A percentile compares a stretch with the other conserved stretches of the same genome.
Evolutionary conservation across 139 green algal species (phyloP).

Genomic region (Picochlorum sp.): DNA sequence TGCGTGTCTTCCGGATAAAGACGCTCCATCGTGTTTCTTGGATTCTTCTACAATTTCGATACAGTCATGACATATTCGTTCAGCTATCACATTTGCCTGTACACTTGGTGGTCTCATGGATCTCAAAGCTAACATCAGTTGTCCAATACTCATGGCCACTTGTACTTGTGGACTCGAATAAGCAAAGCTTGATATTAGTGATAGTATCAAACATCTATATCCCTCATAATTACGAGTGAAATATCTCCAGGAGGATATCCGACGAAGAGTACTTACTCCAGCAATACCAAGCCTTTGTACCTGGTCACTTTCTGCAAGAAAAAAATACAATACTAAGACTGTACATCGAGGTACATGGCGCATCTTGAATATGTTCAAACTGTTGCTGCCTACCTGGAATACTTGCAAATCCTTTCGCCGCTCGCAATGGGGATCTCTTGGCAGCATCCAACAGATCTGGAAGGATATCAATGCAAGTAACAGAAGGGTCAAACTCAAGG

Average conservation of each 20-base stretch:
- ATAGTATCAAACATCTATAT: constrained; percentile 2
- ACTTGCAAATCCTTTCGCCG: constrained; percentile 3
- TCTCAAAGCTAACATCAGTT: constrained; percentile 18
- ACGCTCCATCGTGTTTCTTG: neutral
- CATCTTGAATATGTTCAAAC: too few relatives aligned
- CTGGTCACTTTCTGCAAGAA: constrained; percentile 8
- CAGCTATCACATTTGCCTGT: neutral
- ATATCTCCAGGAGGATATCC: constrained; percentile 7
- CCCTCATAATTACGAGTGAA: constrained; percentile 7
- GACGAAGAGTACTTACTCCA: neutral
- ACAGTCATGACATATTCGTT: neutral
- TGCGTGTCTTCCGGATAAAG: constrained; percentile 49
- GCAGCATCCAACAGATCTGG: neutral
- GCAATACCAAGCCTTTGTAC: constrained; percentile 9
- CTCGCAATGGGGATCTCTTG: neutral
- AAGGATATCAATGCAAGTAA: neutral
- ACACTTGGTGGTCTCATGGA: neutral
- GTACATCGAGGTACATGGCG: too few relatives aligned
- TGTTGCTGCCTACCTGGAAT: neutral
- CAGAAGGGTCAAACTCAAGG: neutral
- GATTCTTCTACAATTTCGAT: neutral
- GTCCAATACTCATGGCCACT: neutral
- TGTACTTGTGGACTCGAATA: constrained; percentile 12
- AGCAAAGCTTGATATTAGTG: constrained; percentile 12
- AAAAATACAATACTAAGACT: neutral